Base-by-base conservation (phyloP, 2,329 filamentous ascomycete genomes). In the Fusarium chuoi region DNA sequence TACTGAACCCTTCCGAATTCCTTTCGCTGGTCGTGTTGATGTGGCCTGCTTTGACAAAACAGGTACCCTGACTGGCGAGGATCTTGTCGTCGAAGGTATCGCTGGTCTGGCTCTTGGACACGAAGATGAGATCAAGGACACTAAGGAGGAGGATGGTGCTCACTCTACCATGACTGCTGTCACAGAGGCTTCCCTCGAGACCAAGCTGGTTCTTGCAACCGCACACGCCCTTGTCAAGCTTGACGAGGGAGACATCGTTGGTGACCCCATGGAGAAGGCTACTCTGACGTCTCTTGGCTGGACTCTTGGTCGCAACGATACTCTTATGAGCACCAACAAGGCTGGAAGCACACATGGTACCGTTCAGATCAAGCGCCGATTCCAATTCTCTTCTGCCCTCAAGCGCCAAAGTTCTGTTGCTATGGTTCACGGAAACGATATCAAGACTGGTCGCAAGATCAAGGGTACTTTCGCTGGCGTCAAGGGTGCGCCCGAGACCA, bases 21-120 rank as follows among this genome's bases (percentile, higher is more conserved):
- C 97, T 2, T 98, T 93, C 78, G 97, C 95, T 75, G 96, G 96
- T 38, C 94, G 96, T 73, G 93, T 99, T 68, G 97, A 99, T 82
- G 89, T 99, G 61, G 95, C 96, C 72, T 99, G 96, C 85, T 99
- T 99, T 76, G 96, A 99, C 84, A 99, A 99, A 87, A 99, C 96
- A 18, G 96, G 96, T 75, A 99, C 96, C 3, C 85, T 99, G 67
- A 99, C 96, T 42, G 96, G 96, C 56, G 96, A 99, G 81, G 96
- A 99, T 80, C 87, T 99, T 48, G 95, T 99, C 17, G 96, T 99
- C 26, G 96, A 99, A 81, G 96, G 96, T 79, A 96, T 99, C 81
- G 96, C 96, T 69, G 96, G 96, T 22, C 88, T 98, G 35, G 91
- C 90, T 18, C 88, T 98, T 35, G 92, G 92, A 30, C 88, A 93